A percentile compares a stretch with the other conserved stretches of the same genome.
Conservation (phyloP, 441 rosid genomes). For the Isatis lusitanica region DNA sequence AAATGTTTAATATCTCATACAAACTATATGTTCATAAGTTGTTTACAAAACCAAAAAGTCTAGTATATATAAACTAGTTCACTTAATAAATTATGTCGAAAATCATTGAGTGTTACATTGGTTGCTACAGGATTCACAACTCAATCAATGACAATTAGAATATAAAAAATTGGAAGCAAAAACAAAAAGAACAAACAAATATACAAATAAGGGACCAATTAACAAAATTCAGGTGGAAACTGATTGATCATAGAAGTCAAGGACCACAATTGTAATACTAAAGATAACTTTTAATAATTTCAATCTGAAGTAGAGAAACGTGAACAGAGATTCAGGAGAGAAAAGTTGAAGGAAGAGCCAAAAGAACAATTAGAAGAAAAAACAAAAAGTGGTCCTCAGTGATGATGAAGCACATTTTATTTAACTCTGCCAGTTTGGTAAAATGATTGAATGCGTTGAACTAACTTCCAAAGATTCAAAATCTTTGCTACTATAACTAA, state of each 20-base stretch:
- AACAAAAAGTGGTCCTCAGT: slow-evolving; percentile 4
- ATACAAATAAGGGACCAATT: not conserved
- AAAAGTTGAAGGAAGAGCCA: slow-evolving; percentile 8
- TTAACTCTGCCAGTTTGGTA: slow-evolving; percentile 11
- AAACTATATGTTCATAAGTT: not conserved
- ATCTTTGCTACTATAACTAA: not conserved
- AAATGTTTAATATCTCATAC: not conserved
- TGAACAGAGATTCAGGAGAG: slow-evolving; percentile 15
- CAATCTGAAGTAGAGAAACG: not conserved
- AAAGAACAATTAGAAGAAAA: not conserved
- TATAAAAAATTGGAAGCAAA: not conserved
- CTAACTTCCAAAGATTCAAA: not conserved
- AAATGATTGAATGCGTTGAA: not conserved
- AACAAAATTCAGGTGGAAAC: slow-evolving; percentile 7
- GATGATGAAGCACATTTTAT: slow-evolving; percentile 7
- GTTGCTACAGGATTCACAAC: not conserved
- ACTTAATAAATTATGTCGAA: not conserved
- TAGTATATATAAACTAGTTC: not conserved
- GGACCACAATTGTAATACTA: slow-evolving; percentile 15
- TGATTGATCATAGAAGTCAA: slow-evolving; percentile 20
- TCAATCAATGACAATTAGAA: not conserved
- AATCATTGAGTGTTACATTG: not conserved
- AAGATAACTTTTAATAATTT: not conserved
- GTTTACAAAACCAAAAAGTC: not conserved
- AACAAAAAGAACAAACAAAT: not conserved